A percentile compares a stretch with the other conserved stretches of the same genome.
phyloP scores from a whole-genome alignment of 345 rosid species.

The Eucalyptus shirleyi region DNA sequence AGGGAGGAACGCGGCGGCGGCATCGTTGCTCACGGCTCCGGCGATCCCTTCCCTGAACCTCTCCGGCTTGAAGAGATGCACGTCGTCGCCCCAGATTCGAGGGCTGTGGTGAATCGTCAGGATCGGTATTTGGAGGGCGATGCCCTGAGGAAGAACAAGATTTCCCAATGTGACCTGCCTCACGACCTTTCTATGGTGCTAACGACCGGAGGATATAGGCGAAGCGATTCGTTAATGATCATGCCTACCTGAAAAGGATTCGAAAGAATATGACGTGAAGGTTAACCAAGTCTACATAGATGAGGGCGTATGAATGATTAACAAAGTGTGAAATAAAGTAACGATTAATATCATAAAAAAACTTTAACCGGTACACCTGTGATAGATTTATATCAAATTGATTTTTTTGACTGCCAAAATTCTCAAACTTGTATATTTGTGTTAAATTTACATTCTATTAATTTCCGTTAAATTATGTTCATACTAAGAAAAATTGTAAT shows the following conservation, averaged over 20 bases:
- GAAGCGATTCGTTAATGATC: constrained; percentile 12
- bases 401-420: accelerated
- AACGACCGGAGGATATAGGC: constrained; percentile 18
- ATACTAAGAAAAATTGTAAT: too few species aligned
- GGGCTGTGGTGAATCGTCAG: constrained; percentile 16
- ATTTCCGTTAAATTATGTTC: accelerated
- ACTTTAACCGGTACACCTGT: accelerated
- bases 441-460: accelerated
- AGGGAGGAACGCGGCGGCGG: constrained; percentile 14
- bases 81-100: constrained; percentile 32
- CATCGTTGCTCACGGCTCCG: constrained; percentile 22
- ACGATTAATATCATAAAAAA: too few species aligned
- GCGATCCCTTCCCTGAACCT: constrained; percentile 28
- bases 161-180: constrained; percentile 14
- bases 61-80: constrained; percentile 22
- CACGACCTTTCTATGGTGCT: not conserved
- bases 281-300: not conserved
- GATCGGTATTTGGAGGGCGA: not conserved
- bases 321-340: not conserved
- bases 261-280: not conserved
- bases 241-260: not conserved
- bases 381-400: too few species aligned
- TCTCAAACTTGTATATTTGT: too few species aligned
- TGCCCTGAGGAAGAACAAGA: constrained; percentile 3
- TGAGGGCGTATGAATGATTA: not conserved